Percentiles rank a stretch among this genome's conserved stretches.
phyloP scores from a whole-genome alignment of 768 basidiomycete genomes.

The Boletus fagicola region DNA sequence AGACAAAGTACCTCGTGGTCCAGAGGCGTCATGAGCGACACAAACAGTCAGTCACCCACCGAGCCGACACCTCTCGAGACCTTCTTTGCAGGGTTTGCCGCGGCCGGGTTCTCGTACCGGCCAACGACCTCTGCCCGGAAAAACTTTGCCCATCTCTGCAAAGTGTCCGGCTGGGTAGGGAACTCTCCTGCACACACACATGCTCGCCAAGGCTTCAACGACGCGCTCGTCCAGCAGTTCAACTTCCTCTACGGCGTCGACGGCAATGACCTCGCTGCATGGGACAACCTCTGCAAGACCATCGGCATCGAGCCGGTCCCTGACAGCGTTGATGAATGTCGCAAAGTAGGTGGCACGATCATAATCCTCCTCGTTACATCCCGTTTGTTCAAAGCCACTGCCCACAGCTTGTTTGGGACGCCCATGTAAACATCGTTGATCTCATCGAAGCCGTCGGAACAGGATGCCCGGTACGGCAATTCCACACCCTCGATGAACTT shows the following conservation, averaged over 20 bases:
- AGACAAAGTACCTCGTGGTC: too few relatives aligned
- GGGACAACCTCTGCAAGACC: constrained; percentile 22
- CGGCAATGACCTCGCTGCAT: constrained; percentile 13
- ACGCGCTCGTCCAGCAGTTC: constrained; percentile 27
- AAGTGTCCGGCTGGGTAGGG: constrained; percentile 1
- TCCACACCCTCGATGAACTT: constrained; percentile 21
- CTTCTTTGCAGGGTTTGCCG: constrained; percentile 14
- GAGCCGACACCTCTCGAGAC: constrained; percentile 10
- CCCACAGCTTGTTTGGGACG: constrained; percentile 21
- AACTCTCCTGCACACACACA: background rate
- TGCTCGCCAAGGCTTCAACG: constrained; percentile 11
- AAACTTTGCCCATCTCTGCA: constrained; percentile 20
- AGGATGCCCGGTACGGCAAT: constrained; percentile 17
- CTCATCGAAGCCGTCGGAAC: constrained; percentile 22
- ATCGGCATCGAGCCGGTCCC: constrained; percentile 19
- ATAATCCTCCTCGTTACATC: background rate
- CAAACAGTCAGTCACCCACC: background rate
- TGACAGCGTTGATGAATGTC: constrained; percentile 15
- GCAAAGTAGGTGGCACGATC: constrained; percentile 5
- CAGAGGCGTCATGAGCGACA: background rate
- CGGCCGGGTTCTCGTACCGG: constrained; percentile 12
- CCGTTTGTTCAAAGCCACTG: background rate
- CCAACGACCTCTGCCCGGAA: constrained; percentile 5
- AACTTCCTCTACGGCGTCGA: constrained; percentile 24
- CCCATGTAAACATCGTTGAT: constrained; percentile 34